A percentile compares a stretch with the other conserved stretches of the same genome.
These are phyloP conservation scores for Dactylellina sp. DNA, from an alignment of 2,329 filamentous ascomycete species.

Conservation along the genomic window DNA sequence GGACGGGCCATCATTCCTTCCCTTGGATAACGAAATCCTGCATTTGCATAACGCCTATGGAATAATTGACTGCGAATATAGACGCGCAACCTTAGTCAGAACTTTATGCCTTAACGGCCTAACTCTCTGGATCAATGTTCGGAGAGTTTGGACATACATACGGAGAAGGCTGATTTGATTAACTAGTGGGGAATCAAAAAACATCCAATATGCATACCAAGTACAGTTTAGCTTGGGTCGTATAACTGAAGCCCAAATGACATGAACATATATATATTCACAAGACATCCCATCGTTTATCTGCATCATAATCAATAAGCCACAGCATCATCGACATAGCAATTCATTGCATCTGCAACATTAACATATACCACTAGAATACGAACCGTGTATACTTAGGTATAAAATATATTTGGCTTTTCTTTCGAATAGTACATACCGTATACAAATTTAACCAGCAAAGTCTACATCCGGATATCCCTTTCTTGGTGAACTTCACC, in stretches of 20 bases:
- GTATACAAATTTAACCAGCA: neutral
- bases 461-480: neutral
- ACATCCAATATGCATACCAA: neutral
- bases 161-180: conserved; percentile 16
- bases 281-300: neutral
- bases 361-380: neutral
- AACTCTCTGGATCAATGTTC: neutral
- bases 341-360: too few species aligned
- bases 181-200: neutral
- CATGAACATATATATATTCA: conserved; percentile 7
- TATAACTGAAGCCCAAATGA: neutral
- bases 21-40: conserved; percentile 22
- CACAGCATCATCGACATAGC: conserved; percentile 28
- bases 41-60: neutral
- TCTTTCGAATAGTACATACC: neutral
- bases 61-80: conserved; percentile 1
- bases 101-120: conserved; percentile 21
- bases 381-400: neutral
- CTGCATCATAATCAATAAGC: neutral
- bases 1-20: conserved; percentile 37
- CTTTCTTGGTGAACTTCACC: neutral
- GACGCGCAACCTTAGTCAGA: conserved; percentile 28
- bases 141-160: conserved; percentile 36
- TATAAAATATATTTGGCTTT: neutral
- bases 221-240: neutral